Evolutionary conservation across 345 rosid species (phyloP).

Genomic region (Acer negundo): DNA sequence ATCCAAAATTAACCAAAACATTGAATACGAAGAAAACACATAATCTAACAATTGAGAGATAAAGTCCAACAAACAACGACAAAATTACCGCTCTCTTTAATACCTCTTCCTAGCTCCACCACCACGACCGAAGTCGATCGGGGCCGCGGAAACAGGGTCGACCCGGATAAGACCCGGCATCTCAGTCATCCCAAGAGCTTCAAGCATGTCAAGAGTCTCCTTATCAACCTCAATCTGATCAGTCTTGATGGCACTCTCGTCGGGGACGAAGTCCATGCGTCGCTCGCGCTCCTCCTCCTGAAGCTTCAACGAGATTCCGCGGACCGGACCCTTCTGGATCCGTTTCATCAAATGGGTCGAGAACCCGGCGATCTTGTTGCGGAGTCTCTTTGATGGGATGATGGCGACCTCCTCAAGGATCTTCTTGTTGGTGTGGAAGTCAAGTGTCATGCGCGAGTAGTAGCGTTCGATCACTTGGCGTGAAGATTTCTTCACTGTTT

Average conservation of each 20-base stretch:
- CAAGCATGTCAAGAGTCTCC: constrained; percentile 69
- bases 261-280: constrained; percentile 75
- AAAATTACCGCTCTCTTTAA: constrained; percentile 6
- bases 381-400: constrained; percentile 68
- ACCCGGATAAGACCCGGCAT: constrained; percentile 44
- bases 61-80: background rate
- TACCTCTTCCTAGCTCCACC: constrained; percentile 41
- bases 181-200: constrained; percentile 59
- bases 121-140: constrained; percentile 32
- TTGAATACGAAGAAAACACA: background rate
- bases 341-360: constrained; percentile 74
- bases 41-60: background rate
- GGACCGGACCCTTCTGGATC: constrained; percentile 71
- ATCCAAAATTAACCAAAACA: background rate
- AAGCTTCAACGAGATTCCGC: constrained; percentile 70
- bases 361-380: constrained; percentile 79
- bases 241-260: constrained; percentile 64
- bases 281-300: constrained; percentile 84
- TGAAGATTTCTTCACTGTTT: constrained; percentile 74
- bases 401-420: constrained; percentile 67
- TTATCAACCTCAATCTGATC: constrained; percentile 63
- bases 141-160: constrained; percentile 36
- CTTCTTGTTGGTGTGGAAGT: constrained; percentile 77
- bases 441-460: constrained; percentile 69
- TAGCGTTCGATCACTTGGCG: constrained; percentile 69